Base-by-base conservation (phyloP, 768 basidiomycete genomes). In the Mycena floridula region DNA sequence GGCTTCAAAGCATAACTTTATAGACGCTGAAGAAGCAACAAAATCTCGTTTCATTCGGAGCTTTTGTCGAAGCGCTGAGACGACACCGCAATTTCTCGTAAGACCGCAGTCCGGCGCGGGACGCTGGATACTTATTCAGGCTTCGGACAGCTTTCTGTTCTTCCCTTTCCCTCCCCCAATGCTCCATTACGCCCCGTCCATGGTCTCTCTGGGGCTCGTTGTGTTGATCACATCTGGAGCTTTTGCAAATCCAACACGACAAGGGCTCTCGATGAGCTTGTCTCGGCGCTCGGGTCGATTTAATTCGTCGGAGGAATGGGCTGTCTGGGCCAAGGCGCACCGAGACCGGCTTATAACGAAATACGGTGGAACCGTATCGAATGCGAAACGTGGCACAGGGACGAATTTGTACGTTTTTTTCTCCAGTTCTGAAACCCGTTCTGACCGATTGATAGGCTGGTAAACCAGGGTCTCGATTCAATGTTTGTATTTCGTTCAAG, bases 381-480 rank as follows among this genome's bases (percentile, higher is more conserved):
- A 28, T 20, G 24, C 26, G 50, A 12, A 46, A 46, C 70, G 81
- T 43, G 64, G 61, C 25, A 52, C 68, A 20, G 81, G 80, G 7
- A 73, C 69, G n/a, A 79, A 79, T 51, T 48, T 76, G 80, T 81
- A 57, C 11, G 74, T 49, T 22, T 21, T 9, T n/a, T 13, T 5
- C 16, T 35, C 18, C 24, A 20, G 28, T 26, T 21, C 42, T n/a
- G 22, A 4, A 44, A 16, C 22, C 25, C 37, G 11, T 37, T 39
- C 23, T 49, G 25, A 47, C 42, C 25, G 25, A 21, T 40, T 16
- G 12, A 6, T 54, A 88, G 85, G 38, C 51, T 86, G n/a, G 68
- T 70, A 16, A 80, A 85, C 54, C 82, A 87, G 59, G 74, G 80
- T 44, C 59, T 67, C 2, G 86, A 89, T 57, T 77, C 80, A 8